These are phyloP conservation scores for Inga leiocalycina DNA, from an alignment of 306 rosid species.

Conservation along the genomic window DNA sequence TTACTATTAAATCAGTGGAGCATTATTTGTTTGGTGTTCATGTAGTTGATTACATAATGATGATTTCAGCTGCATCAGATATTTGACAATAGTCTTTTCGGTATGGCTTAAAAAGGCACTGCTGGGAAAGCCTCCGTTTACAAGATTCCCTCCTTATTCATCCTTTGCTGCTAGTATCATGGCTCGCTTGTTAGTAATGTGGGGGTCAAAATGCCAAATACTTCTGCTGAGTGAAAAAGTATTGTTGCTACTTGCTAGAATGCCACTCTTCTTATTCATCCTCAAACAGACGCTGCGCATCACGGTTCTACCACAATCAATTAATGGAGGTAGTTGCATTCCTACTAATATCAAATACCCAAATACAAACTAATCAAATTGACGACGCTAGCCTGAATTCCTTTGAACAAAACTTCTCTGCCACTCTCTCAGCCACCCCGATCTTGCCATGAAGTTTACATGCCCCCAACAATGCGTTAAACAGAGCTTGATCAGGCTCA, in stretches of 20 bases:
- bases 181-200: neutral
- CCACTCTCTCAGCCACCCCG: slow-evolving; percentile 65
- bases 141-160: neutral
- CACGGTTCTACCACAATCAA: neutral
- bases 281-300: neutral
- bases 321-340: neutral
- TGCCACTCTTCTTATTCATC: neutral
- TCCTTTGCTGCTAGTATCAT: neutral
- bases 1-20: neutral
- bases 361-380: slow-evolving; percentile 21
- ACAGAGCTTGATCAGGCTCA: slow-evolving; percentile 60
- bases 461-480: slow-evolving; percentile 61
- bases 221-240: neutral
- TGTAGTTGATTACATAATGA: neutral
- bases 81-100: neutral
- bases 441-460: slow-evolving; percentile 67
- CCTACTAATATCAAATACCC: neutral
- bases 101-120: neutral
- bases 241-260: neutral
- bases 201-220: neutral
- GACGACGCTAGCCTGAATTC: slow-evolving; percentile 24
- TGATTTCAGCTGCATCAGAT: neutral
- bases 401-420: slow-evolving; percentile 39
- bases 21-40: neutral
- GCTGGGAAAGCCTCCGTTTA: neutral